phyloP scores from a whole-genome alignment of 768 basidiomycete species.

The Termitomyces sp. region DNA sequence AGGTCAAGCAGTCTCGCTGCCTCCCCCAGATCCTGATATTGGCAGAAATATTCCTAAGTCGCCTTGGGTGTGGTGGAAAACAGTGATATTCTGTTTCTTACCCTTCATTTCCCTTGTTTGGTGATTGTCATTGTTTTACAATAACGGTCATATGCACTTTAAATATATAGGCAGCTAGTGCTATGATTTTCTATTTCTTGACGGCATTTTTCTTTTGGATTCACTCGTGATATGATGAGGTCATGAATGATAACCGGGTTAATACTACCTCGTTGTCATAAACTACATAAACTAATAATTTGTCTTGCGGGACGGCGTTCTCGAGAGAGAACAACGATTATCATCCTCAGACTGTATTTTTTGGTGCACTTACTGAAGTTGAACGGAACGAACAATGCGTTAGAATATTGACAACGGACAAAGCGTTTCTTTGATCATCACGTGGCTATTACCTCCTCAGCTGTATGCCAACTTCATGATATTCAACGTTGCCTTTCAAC shows the following conservation, averaged over 20 bases:
- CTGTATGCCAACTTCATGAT: background rate
- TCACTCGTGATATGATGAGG: background rate
- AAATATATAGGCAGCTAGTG: background rate
- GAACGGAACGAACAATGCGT: too few species aligned
- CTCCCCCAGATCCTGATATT: too few species aligned
- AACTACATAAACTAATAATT: background rate
- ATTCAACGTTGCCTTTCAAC: slow-evolving; percentile 14
- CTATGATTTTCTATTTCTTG: background rate
- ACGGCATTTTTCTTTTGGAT: too few species aligned
- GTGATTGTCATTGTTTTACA: background rate
- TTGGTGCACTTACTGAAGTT: background rate
- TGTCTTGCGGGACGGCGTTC: background rate
- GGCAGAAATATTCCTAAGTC: too few species aligned
- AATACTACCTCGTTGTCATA: background rate
- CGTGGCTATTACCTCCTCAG: slow-evolving; percentile 5
- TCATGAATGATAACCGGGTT: background rate
- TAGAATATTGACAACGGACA: too few species aligned
- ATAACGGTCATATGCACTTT: background rate
- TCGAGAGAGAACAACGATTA: too few species aligned
- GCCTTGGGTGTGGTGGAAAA: too few species aligned
- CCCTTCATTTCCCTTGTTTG: background rate
- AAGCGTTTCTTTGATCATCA: slow-evolving; percentile 4
- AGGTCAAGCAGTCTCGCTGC: too few species aligned
- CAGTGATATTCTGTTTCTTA: too few species aligned
- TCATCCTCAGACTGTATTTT: background rate